Evolutionary conservation across 805 yeast genomes (phyloP).

Genomic region (Metschnikowia hibisci): DNA sequence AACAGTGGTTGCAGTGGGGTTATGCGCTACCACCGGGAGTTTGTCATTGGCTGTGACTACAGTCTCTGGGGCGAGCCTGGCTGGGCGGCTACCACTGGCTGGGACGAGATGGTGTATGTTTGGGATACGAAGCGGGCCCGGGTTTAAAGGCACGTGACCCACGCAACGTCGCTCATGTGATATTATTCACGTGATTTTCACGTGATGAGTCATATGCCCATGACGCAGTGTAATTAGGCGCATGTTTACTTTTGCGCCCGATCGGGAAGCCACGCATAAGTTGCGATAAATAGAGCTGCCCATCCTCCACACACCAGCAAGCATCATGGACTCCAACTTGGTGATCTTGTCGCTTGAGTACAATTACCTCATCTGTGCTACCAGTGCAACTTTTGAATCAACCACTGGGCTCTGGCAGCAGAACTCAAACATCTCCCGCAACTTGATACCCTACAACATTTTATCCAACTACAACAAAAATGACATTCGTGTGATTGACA

Average conservation of each 20-base stretch:
- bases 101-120: conserved; percentile 93
- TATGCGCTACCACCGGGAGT: conserved; percentile 75
- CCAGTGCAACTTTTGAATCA: conserved; percentile 23
- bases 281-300: not conserved
- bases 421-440: conserved; percentile 14
- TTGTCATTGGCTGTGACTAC: conserved; percentile 93
- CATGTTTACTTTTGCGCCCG: conserved; percentile 6
- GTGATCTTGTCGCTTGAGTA: conserved; percentile 28
- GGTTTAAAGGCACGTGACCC: not conserved
- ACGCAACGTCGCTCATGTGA: no score
- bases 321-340: conserved; percentile 17
- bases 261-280: conserved; percentile 4
- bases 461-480: conserved; percentile 10
- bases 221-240: not conserved
- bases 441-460: conserved; percentile 15
- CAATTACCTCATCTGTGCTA: conserved; percentile 22
- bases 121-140: conserved; percentile 63
- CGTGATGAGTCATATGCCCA: no score
- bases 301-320: not conserved
- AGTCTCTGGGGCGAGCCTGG: conserved; percentile 96
- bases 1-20: conserved; percentile 53
- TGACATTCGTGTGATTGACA: conserved; percentile 16
- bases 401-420: conserved; percentile 34
- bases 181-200: no score
- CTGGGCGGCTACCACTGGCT: conserved; percentile 90